Evolutionary conservation across 2,329 filamentous ascomycete species (phyloP).

Genomic region (Nannizziopsis arthrosporioides): DNA sequence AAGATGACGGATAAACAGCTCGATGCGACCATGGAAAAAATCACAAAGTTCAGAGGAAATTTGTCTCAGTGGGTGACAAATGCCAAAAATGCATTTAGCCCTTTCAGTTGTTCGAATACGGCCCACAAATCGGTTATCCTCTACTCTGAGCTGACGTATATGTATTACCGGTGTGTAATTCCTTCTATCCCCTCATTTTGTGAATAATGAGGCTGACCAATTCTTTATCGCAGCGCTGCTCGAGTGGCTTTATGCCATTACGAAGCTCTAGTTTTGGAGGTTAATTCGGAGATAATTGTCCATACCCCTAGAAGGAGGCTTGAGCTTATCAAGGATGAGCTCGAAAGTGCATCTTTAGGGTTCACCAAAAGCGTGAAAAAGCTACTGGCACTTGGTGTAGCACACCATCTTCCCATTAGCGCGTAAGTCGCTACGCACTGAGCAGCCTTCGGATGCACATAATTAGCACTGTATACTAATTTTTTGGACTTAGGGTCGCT

Average conservation of each 20-base stretch:
- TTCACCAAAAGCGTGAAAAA: conserved; percentile 40
- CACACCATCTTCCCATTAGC: conserved; percentile 39
- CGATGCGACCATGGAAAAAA: conserved; percentile 8
- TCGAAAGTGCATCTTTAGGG: conserved; percentile 36
- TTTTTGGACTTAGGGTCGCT: conserved; percentile 16
- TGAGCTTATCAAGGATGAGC: conserved; percentile 24
- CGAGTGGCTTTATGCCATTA: conserved; percentile 39
- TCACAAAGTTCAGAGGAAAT: conserved; percentile 29
- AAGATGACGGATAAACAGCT: conserved; percentile 12
- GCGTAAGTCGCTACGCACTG: conserved; percentile 27
- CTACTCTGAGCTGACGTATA: conserved; percentile 41
- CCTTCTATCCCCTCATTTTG: background rate
- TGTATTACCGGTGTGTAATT: conserved; percentile 41
- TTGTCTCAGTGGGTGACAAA: conserved; percentile 34
- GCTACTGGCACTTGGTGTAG: conserved; percentile 37
- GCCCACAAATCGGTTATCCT: conserved; percentile 35
- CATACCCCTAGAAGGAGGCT: conserved; percentile 33
- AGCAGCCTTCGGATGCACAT: background rate
- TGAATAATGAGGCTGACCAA: background rate
- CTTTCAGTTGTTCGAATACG: conserved; percentile 1
- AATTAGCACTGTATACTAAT: background rate
- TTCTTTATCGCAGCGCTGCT: conserved; percentile 27
- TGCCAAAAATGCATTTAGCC: conserved; percentile 17
- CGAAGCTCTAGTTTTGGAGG: conserved; percentile 36
- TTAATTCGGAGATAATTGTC: conserved; percentile 25